phyloP scores from a whole-genome alignment of 129 eudicot species.

The Flaveria trinervia region DNA sequence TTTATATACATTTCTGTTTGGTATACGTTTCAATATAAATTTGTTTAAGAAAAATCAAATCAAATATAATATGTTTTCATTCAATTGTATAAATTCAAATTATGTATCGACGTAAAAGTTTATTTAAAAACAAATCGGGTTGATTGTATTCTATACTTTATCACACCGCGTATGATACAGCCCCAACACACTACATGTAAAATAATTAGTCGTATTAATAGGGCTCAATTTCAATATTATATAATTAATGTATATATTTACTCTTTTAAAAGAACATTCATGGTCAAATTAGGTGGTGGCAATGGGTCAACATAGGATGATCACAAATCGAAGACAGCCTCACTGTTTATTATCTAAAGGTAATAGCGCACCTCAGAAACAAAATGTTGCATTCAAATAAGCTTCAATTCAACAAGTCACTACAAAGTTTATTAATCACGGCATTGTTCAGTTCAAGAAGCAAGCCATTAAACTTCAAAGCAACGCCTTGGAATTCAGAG shows the following conservation, averaged over 20 bases:
- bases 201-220: too few relatives aligned
- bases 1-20: too few relatives aligned
- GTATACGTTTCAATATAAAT: too few relatives aligned
- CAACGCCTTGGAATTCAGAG: constrained; percentile 15
- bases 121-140: too few relatives aligned
- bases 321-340: constrained; percentile 2
- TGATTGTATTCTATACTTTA: too few relatives aligned
- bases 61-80: too few relatives aligned
- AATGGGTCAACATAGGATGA: constrained; percentile 12
- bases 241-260: neutral
- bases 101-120: too few relatives aligned
- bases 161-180: too few relatives aligned
- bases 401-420: neutral
- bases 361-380: neutral
- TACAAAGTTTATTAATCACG: constrained; percentile 19
- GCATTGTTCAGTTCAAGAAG: constrained; percentile 21
- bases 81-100: too few relatives aligned
- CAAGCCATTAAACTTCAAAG: constrained; percentile 8
- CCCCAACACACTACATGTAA: too few relatives aligned
- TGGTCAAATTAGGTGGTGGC: constrained; percentile 8
- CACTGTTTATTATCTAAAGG: constrained; percentile 2
- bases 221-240: neutral
- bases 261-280: neutral
- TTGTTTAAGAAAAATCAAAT: too few relatives aligned
- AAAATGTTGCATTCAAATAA: constrained; percentile 17